Base-by-base conservation (phyloP, 2,329 filamentous ascomycete genomes). In the Aspergillus cejpii region DNA sequence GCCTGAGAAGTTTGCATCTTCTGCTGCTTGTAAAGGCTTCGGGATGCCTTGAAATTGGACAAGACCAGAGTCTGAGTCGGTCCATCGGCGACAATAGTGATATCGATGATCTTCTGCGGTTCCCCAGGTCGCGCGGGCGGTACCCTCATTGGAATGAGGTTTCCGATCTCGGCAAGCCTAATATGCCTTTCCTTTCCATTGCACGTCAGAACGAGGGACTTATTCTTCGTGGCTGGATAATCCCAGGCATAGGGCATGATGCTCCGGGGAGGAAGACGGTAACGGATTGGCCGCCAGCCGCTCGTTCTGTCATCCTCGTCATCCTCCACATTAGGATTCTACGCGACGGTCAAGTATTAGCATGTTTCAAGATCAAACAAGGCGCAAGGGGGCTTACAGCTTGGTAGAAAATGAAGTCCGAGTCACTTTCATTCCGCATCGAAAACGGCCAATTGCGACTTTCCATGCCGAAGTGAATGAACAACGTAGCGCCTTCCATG, bases 221-320 rank as follows among this genome's bases (percentile, higher is more conserved):
- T 94, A 69, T 87, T 85, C 70, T 94, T 96, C n/a, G 89, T 90
- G 1, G 92, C 91, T 1, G 92, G 94, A 68, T 95, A 98, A 63
- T 98, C 94, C 92, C 92, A 98, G 1, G 92, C 91, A 60, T 98
- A 98, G 0, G 94, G 92, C 92, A 98, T 98, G 66, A 98, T 96
- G 66, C 91, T 97, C 48, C 92, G 79, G 10, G 91, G 83, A 2
- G 94, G 94, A 23, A 98, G 74, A 24, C 91, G 84, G 68, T 98
- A 98, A 42, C 88, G 79, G 50, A 98, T 87, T 2, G 89, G 90
- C 52, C 87, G 85, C 87, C 92, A 98, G 3, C 88, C 87, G 42
- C 87, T 90, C 45, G 83, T 73, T 43, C 69, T 75, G 59, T 96
- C 87, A 4, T 77, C 76, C 44, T 91, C 90, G 48, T 96, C 90